Evolutionary conservation across 2,329 filamentous ascomycete genomes (phyloP).

Genomic region (Basipetospora chlamydospora): DNA sequence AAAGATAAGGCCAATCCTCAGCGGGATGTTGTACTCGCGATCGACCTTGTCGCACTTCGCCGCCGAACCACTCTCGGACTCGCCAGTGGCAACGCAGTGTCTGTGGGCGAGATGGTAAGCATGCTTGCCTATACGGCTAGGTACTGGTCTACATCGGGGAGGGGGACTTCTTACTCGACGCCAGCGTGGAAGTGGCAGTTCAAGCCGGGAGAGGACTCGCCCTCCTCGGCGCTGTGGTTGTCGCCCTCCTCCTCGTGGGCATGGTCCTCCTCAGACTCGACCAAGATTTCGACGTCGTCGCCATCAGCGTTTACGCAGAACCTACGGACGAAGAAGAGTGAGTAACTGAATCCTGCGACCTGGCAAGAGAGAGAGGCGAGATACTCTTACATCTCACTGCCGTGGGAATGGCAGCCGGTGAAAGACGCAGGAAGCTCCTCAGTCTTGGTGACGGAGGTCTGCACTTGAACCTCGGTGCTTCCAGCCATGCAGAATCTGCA

Average conservation of each 20-base stretch:
- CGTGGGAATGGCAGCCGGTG: constrained; percentile 52
- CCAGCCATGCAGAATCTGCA: constrained; percentile 29
- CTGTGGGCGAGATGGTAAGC: constrained; percentile 21
- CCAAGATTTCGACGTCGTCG: constrained; percentile 40
- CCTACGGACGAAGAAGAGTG: constrained; percentile 22
- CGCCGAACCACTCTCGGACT: constrained; percentile 19
- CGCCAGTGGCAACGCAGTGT: constrained; percentile 41
- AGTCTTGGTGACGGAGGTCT: constrained; percentile 35
- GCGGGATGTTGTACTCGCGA: constrained; percentile 49
- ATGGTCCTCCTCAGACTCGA: constrained; percentile 20
- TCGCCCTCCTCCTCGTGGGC: constrained; percentile 12
- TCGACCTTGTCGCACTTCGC: constrained; percentile 29
- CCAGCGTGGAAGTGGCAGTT: constrained; percentile 63
- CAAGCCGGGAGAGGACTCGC: constrained; percentile 5
- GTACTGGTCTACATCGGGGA: not conserved
- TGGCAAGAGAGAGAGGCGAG: not conserved
- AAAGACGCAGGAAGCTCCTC: constrained; percentile 43
- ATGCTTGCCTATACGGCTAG: constrained; percentile 6
- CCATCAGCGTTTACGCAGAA: constrained; percentile 47
- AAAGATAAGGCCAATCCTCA: constrained; percentile 59
- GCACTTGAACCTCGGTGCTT: constrained; percentile 26
- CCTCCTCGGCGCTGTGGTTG: constrained; percentile 11
- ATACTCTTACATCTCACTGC: constrained; percentile 36
- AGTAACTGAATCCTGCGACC: not conserved
- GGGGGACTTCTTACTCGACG: constrained; percentile 43